Evolutionary conservation across 208 protist genomes (phyloP).

Genomic region (Vickermania spadyakhi): DNA sequence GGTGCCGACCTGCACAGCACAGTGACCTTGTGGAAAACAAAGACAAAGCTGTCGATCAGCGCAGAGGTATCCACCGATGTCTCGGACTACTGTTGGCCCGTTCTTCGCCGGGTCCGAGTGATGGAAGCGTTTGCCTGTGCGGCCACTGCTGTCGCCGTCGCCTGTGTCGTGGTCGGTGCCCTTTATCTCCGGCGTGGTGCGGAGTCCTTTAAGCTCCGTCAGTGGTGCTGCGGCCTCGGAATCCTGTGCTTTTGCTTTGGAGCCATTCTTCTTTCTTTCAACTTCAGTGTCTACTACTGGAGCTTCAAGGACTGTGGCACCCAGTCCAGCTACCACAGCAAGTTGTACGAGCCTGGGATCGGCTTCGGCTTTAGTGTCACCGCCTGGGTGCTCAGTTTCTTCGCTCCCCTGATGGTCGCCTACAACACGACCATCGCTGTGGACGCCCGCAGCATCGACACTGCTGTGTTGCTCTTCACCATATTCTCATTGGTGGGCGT

Average conservation of each 20-base stretch:
- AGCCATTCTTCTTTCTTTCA: constrained; percentile 12
- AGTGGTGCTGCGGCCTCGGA: constrained; percentile 16
- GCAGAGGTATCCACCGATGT: constrained; percentile 12
- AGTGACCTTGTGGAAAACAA: not conserved
- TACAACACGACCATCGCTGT: constrained; percentile 33
- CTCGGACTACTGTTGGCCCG: constrained; percentile 24
- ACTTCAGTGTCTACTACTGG: constrained; percentile 68
- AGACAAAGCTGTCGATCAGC: not conserved
- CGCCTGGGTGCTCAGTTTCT: constrained; percentile 43
- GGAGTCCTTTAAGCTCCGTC: constrained; percentile 2
- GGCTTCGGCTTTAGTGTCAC: constrained; percentile 53
- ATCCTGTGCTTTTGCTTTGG: constrained; percentile 16
- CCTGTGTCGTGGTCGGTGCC: constrained; percentile 28
- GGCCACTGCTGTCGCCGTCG: constrained; percentile 20
- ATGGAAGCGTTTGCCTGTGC: constrained; percentile 46
- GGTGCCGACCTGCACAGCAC: not conserved
- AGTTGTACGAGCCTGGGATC: constrained; percentile 50
- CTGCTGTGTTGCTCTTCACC: constrained; percentile 28
- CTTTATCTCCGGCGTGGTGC: constrained; percentile 7
- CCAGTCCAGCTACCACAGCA: constrained; percentile 49
- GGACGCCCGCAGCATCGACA: constrained; percentile 45
- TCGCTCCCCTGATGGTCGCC: constrained; percentile 36
- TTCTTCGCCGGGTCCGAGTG: constrained; percentile 23
- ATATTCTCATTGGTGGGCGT: constrained; percentile 37
- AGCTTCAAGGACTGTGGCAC: constrained; percentile 43